These are phyloP conservation scores for Lodderomyces elongisporus DNA, from an alignment of 1,139 yeast species.

Conservation along the genomic window DNA sequence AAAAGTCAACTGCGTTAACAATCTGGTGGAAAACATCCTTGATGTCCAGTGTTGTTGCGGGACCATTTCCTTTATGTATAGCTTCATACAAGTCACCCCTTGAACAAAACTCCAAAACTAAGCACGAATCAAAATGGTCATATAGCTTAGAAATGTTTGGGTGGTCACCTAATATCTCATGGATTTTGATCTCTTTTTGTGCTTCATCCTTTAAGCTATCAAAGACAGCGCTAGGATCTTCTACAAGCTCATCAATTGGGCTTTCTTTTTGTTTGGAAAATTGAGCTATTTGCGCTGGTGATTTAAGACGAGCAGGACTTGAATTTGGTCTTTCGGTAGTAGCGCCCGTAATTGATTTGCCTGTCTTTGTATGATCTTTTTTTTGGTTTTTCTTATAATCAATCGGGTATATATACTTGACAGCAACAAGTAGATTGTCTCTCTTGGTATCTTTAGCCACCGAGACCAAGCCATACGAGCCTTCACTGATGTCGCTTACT, in stretches of 20 bases:
- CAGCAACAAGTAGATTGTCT: conserved; percentile 62
- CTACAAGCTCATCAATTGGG: no score
- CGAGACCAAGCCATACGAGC: conserved; percentile 89
- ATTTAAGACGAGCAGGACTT: conserved; percentile 33
- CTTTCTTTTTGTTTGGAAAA: conserved; percentile 6
- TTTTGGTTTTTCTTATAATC: conserved; percentile 24
- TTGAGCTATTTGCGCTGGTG: conserved; percentile 14
- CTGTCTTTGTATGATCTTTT: not conserved
- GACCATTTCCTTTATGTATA: conserved; percentile 75
- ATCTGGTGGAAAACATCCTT: conserved; percentile 73
- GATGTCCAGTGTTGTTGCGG: conserved; percentile 68
- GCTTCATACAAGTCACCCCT: conserved; percentile 95
- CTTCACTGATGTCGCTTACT: conserved; percentile 79
- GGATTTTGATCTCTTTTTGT: conserved; percentile 72
- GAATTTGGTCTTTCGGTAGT: conserved; percentile 26
- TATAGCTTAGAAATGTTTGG: conserved; percentile 61
- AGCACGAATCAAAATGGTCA: conserved; percentile 76
- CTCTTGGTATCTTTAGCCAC: conserved; percentile 66
- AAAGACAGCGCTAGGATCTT: conserved; percentile 23
- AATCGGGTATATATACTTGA: conserved; percentile 67
- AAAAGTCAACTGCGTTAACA: conserved; percentile 70
- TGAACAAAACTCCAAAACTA: conserved; percentile 82
- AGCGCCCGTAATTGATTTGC: no score
- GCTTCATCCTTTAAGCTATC: conserved; percentile 57
- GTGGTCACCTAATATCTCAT: conserved; percentile 61